Conservation (phyloP, 495 filamentous ascomycete genomes). For the Lasiosphaeria hispida region DNA sequence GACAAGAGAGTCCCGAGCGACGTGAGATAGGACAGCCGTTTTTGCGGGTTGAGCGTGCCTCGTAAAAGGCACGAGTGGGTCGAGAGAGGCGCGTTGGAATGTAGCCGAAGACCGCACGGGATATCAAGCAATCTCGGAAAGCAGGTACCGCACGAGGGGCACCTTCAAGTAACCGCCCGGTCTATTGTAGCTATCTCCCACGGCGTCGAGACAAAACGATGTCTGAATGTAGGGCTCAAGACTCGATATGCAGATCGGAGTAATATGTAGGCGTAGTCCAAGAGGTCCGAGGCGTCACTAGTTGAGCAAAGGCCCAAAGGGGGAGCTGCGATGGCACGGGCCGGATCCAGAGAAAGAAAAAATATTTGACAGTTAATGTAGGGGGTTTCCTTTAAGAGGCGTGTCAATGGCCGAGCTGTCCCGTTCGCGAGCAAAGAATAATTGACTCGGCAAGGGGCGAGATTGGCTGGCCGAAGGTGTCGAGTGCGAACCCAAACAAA, state of each 20-base stretch:
- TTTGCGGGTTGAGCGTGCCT: constrained; percentile 60
- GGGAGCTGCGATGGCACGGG: constrained; percentile 5
- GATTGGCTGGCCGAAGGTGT: constrained; percentile 16
- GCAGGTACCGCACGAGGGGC: too few species aligned
- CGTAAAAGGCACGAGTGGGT: constrained; percentile 43
- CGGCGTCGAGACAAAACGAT: background rate
- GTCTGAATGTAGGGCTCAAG: background rate
- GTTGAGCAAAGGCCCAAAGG: background rate
- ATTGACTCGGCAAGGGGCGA: constrained; percentile 16
- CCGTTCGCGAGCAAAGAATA: constrained; percentile 20
- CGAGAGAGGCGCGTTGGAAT: constrained; percentile 25
- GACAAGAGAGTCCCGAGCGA: constrained; percentile 70
- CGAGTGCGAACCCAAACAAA: constrained; percentile 21
- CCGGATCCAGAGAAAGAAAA: constrained; percentile 27
- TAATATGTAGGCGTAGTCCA: background rate
- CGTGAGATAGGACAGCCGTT: constrained; percentile 68
- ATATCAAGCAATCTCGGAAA: too few species aligned
- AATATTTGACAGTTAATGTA: constrained; percentile 23
- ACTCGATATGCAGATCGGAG: background rate
- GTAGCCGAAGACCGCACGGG: too few species aligned
- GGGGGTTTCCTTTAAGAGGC: constrained; percentile 4
- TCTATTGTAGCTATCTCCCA: too few species aligned
- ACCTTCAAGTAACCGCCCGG: too few species aligned
- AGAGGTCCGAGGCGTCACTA: background rate
- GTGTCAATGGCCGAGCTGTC: constrained; percentile 6